Percentiles rank a stretch among this genome's conserved stretches.
Conservation (phyloP, 768 basidiomycete genomes). For the Suillus occidentalis region DNA sequence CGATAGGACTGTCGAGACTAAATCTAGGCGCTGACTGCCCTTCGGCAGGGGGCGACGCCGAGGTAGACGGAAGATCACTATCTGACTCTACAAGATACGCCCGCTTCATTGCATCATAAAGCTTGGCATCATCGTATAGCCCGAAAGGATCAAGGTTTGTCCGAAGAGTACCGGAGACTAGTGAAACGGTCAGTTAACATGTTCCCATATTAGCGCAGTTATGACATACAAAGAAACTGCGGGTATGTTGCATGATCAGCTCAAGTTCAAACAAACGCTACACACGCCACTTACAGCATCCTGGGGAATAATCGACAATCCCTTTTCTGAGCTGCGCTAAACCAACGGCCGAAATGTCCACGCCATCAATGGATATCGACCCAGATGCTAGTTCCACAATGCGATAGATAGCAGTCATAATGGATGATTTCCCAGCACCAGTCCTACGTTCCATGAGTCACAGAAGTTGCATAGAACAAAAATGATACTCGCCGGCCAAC, state of each 20-base stretch:
- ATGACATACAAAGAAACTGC: conserved; percentile 48
- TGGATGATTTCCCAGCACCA: conserved; percentile 86
- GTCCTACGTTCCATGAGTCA: conserved; percentile 43
- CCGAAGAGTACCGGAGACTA: conserved; percentile 79
- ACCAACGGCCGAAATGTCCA: conserved; percentile 84
- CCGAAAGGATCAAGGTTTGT: conserved; percentile 91
- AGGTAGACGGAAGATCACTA: conserved; percentile 18
- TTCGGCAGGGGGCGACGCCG: conserved; percentile 30
- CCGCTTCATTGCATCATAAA: conserved; percentile 88
- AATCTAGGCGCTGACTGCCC: conserved; percentile 55
- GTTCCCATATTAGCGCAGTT: neutral
- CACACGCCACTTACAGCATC: conserved; percentile 53
- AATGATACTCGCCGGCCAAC: conserved; percentile 55
- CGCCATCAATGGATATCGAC: conserved; percentile 73
- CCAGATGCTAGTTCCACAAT: conserved; percentile 80
- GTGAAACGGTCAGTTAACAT: conserved; percentile 9
- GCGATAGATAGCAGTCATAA: conserved; percentile 86
- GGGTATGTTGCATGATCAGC: neutral
- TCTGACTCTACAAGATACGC: conserved; percentile 72
- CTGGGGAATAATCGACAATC: conserved; percentile 82
- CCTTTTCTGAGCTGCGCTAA: conserved; percentile 67
- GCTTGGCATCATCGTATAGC: conserved; percentile 68
- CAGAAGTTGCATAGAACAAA: conserved; percentile 10
- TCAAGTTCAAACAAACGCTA: conserved; percentile 5
- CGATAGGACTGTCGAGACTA: conserved; percentile 71